Percentiles rank a stretch among this genome's conserved stretches.
These are phyloP conservation scores for Zancudomyces culisetae DNA, from an alignment of 371 early-diverging fungal genomes.

Conservation along the genomic window DNA sequence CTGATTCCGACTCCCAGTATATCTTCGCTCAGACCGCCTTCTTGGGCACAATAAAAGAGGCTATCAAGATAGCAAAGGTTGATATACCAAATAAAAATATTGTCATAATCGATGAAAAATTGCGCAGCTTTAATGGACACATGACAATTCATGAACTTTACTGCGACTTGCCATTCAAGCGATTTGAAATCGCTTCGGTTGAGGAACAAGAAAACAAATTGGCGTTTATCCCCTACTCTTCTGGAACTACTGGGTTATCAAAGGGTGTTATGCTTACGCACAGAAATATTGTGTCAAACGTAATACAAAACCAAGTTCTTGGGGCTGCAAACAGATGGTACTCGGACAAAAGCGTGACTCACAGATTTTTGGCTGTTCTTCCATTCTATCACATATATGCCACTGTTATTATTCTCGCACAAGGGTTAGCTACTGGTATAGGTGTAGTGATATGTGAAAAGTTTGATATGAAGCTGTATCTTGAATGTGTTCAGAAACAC, in stretches of 20 bases:
- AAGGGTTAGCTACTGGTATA: constrained; percentile 1
- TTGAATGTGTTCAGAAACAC: constrained; percentile 41
- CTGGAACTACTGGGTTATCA: constrained; percentile 48
- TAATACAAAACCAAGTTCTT: constrained; percentile 35
- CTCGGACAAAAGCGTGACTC: not conserved
- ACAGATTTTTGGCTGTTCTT: constrained; percentile 36
- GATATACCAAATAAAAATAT: not conserved
- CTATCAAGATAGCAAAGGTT: constrained; percentile 11
- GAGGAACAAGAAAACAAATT: constrained; percentile 8
- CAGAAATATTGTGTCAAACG: constrained; percentile 50
- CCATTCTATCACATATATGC: constrained; percentile 74
- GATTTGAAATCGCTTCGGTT: not conserved
- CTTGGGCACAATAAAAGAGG: constrained; percentile 8
- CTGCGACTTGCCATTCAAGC: not conserved
- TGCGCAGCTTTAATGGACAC: not conserved
- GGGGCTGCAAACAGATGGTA: constrained; percentile 16
- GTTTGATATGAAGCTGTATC: constrained; percentile 17
- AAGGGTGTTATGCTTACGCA: constrained; percentile 67
- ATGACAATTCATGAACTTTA: not conserved
- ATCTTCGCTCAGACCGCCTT: constrained; percentile 30
- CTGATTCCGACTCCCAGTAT: constrained; percentile 37
- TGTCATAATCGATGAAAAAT: not conserved
- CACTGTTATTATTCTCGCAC: constrained; percentile 8
- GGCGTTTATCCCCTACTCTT: constrained; percentile 72
- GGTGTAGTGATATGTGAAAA: not conserved